Conservation (phyloP, 768 basidiomycete species). For the Pleurotus pulmonarius region DNA sequence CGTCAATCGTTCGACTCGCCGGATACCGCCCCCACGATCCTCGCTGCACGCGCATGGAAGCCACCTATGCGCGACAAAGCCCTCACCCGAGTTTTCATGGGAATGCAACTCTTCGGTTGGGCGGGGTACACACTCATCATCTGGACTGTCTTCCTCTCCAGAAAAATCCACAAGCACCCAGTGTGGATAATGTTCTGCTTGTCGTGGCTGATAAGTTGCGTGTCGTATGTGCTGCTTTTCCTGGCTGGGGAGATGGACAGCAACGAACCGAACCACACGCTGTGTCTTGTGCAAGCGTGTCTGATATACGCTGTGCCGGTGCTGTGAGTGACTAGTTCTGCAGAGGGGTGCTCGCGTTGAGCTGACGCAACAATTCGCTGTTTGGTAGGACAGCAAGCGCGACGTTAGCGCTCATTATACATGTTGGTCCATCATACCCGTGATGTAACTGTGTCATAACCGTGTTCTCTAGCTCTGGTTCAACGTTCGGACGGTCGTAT, state of each 20-base stretch:
- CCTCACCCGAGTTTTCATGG: slow-evolving; percentile 6
- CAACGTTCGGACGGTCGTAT: background rate
- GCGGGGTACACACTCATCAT: slow-evolving; percentile 4
- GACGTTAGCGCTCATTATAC: slow-evolving; percentile 4
- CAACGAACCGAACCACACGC: background rate
- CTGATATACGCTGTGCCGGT: slow-evolving; percentile 8
- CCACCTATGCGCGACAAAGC: background rate
- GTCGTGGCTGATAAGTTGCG: slow-evolving; percentile 9
- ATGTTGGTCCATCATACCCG: background rate
- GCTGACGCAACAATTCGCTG: too few relatives aligned
- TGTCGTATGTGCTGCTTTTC: slow-evolving; percentile 10
- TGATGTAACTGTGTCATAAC: background rate
- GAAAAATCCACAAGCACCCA: background rate
- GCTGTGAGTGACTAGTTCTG: slow-evolving; percentile 2
- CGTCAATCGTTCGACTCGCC: background rate
- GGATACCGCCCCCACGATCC: background rate
- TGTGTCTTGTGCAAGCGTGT: slow-evolving; percentile 10
- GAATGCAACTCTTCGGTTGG: slow-evolving; percentile 6
- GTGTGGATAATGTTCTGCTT: slow-evolving; percentile 9
- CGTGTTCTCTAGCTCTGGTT: slow-evolving; percentile 2
- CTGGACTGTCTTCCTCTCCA: slow-evolving; percentile 5
- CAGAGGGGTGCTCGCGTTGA: too few relatives aligned
- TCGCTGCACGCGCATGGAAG: background rate
- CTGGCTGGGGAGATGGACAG: slow-evolving; percentile 3
- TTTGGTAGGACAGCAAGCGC: background rate